Percentiles rank a stretch among this genome's conserved stretches.
Conservation (phyloP, 2,329 filamentous ascomycete species). For the Scortechinia acanthostroma region DNA sequence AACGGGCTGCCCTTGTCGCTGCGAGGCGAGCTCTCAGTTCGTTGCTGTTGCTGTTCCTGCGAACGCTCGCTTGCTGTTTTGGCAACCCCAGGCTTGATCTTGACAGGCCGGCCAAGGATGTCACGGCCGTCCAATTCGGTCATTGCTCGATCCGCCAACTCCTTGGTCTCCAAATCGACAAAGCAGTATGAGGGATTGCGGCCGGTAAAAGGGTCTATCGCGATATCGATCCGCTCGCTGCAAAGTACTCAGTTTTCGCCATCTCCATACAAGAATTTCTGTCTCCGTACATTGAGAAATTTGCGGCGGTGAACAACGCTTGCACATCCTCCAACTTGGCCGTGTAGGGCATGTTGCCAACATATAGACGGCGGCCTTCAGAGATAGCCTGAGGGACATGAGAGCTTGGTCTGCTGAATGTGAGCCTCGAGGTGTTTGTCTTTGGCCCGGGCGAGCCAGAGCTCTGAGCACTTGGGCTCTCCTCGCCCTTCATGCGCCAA, state of each 20-base stretch:
- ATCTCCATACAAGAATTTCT: too few relatives aligned
- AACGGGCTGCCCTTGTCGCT: background rate
- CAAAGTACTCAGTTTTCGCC: conserved; percentile 19
- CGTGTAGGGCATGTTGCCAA: conserved; percentile 58
- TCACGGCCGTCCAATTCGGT: conserved; percentile 41
- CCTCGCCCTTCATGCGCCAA: background rate
- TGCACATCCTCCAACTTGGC: conserved; percentile 28
- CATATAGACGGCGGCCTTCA: conserved; percentile 42
- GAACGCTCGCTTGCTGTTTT: conserved; percentile 23
- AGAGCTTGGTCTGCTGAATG: conserved; percentile 1
- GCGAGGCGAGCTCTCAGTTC: conserved; percentile 5
- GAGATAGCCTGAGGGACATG: conserved; percentile 3
- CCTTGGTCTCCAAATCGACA: conserved; percentile 52
- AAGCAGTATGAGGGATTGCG: conserved; percentile 73
- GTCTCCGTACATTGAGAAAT: background rate
- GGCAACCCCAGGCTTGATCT: conserved; percentile 58
- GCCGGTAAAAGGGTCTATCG: conserved; percentile 59
- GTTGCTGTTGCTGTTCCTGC: conserved; percentile 4
- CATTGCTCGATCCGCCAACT: conserved; percentile 50
- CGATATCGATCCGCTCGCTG: conserved; percentile 55
- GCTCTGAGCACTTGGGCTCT: background rate
- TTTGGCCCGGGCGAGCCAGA: background rate
- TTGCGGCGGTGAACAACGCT: conserved; percentile 12
- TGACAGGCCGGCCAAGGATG: conserved; percentile 50
- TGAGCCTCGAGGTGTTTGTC: background rate